Percentiles rank a stretch among this genome's conserved stretches.
Conservation (phyloP, 1,284 basidiomycete species). For the Sanguinoderma infundibulare region DNA sequence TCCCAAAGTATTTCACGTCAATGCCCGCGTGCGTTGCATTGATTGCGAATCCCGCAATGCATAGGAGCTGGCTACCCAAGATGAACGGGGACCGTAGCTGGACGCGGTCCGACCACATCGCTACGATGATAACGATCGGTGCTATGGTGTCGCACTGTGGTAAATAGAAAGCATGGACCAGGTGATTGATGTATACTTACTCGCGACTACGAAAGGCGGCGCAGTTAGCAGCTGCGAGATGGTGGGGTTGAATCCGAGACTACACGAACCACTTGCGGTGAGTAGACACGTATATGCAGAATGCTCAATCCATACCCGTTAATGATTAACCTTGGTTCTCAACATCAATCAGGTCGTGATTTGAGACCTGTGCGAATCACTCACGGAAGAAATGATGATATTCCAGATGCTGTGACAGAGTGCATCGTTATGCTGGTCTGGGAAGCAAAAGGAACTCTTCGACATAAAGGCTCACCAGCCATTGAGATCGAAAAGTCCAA, state of each 20-base stretch:
- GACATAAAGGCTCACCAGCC: slow-evolving; percentile 51
- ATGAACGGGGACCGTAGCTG: slow-evolving; percentile 63
- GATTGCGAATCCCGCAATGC: slow-evolving; percentile 63
- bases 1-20: slow-evolving; percentile 68
- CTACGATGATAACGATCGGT: slow-evolving; percentile 52
- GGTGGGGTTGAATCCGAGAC: slow-evolving; percentile 58
- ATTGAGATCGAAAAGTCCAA: slow-evolving; percentile 63
- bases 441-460: no score
- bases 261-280: slow-evolving; percentile 23
- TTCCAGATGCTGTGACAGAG: slow-evolving; percentile 22
- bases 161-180: slow-evolving; percentile 33
- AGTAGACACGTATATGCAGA: no score
- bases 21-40: slow-evolving; percentile 53
- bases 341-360: not conserved
- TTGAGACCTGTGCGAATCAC: not conserved
- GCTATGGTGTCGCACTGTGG: slow-evolving; percentile 40
- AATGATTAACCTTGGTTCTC: slow-evolving; percentile 61
- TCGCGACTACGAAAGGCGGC: slow-evolving; percentile 66
- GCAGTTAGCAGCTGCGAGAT: slow-evolving; percentile 72
- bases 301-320: slow-evolving; percentile 36
- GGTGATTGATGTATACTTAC: no score
- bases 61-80: slow-evolving; percentile 51
- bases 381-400: slow-evolving; percentile 28
- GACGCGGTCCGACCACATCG: slow-evolving; percentile 60
- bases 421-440: not conserved